phyloP scores from a whole-genome alignment of 2,329 filamentous ascomycete genomes.

The Endoconidiophora laricicola region DNA sequence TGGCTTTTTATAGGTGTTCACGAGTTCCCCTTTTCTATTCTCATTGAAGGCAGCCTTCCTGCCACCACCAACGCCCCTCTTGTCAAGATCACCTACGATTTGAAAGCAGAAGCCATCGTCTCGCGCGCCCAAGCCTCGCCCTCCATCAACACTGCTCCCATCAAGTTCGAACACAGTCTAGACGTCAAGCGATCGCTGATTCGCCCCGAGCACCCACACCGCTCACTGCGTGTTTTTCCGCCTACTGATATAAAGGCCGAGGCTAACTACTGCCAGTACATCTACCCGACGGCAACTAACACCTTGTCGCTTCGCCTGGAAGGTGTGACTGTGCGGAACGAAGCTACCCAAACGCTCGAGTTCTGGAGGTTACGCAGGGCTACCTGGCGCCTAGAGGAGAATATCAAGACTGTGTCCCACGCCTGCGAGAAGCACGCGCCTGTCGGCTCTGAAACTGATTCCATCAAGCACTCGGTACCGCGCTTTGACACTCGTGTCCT shows the following conservation, averaged over 20 bases:
- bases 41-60: conserved; percentile 74
- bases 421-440: conserved; percentile 62
- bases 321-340: conserved; percentile 60
- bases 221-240: conserved; percentile 86
- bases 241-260: conserved; percentile 84
- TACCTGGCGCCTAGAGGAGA: conserved; percentile 86
- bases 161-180: conserved; percentile 51
- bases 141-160: conserved; percentile 19
- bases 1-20: conserved; percentile 37
- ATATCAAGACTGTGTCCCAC: conserved; percentile 58
- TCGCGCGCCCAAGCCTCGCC: conserved; percentile 40
- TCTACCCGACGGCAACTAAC: conserved; percentile 75
- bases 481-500: conserved; percentile 64
- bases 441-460: conserved; percentile 22
- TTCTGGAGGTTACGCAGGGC: conserved; percentile 82
- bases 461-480: conserved; percentile 43
- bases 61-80: conserved; percentile 62
- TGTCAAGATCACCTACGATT: conserved; percentile 59
- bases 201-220: conserved; percentile 61
- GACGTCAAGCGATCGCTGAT: conserved; percentile 63
- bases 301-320: conserved; percentile 65
- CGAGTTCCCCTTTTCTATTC: conserved; percentile 73
- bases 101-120: conserved; percentile 49
- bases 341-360: conserved; percentile 53
- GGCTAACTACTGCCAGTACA: conserved; percentile 64